Percentiles rank a stretch among this genome's conserved stretches.
These are phyloP conservation scores for Pythium dissimile DNA, from an alignment of 352 stramenopile genomes.

Conservation along the genomic window DNA sequence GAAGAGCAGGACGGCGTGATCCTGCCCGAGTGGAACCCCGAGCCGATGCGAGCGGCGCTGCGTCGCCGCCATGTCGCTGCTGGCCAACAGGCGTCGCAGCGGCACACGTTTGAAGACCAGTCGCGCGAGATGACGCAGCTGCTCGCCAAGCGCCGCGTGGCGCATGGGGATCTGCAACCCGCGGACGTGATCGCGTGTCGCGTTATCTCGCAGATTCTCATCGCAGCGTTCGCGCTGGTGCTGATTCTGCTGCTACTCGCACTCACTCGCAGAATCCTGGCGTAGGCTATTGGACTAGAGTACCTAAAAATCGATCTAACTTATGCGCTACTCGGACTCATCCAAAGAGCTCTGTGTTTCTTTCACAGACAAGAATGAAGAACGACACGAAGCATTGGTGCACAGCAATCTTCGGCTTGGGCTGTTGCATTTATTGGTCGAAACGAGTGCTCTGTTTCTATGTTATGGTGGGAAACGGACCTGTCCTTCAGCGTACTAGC, in stretches of 20 bases:
- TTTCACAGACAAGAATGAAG: no score
- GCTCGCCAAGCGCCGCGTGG: slow-evolving; percentile 38
- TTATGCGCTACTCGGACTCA: no score
- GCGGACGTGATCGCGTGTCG: slow-evolving; percentile 40
- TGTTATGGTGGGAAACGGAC: not conserved
- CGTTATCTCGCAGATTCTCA: slow-evolving; percentile 44
- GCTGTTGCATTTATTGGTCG: no score
- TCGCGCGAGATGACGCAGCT: slow-evolving; percentile 47
- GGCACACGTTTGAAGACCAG: slow-evolving; percentile 39
- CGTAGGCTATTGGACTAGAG: no score
- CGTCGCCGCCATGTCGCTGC: slow-evolving; percentile 46
- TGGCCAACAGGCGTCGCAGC: slow-evolving; percentile 23
- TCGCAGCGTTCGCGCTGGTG: slow-evolving; percentile 34
- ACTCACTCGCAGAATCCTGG: slow-evolving; percentile 25
- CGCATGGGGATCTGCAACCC: slow-evolving; percentile 35
- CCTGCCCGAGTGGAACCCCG: slow-evolving; percentile 59
- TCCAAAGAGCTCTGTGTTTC: no score
- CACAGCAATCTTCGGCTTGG: no score
- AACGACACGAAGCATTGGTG: no score
- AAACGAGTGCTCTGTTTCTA: no score
- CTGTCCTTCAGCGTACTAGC: no score
- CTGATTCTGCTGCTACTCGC: slow-evolving; percentile 33
- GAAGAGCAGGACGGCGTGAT: slow-evolving; percentile 26
- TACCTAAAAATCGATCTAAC: no score
- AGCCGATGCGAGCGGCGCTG: slow-evolving; percentile 44